These are phyloP conservation scores for Pythium phragmitis DNA, from an alignment of 352 stramenopile genomes.

Conservation along the genomic window DNA sequence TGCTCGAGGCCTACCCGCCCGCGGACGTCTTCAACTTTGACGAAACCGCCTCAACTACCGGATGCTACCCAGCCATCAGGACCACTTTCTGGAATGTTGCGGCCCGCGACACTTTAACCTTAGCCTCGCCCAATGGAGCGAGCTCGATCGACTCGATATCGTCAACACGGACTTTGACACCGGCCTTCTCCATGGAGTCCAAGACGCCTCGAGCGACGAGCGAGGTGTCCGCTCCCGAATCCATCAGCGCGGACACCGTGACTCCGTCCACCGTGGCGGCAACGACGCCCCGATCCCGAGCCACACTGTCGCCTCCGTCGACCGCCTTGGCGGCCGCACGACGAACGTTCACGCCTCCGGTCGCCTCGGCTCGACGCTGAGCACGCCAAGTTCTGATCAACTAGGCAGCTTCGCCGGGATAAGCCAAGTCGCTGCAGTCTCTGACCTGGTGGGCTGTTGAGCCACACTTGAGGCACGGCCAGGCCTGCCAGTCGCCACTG, in stretches of 20 bases:
- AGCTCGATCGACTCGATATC: neutral
- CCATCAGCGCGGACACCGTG: neutral
- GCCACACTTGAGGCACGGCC: neutral
- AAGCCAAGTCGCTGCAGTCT: neutral
- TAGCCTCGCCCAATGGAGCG: neutral
- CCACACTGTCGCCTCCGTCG: neutral
- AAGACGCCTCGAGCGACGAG: conserved; percentile 13
- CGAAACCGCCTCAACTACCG: conserved; percentile 11
- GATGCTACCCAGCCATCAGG: conserved; percentile 4
- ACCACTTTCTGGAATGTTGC: conserved; percentile 6
- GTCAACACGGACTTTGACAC: neutral
- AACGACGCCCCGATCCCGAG: neutral
- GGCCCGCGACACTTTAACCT: neutral
- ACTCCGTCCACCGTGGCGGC: neutral
- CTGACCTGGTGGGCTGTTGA: neutral
- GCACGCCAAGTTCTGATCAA: neutral
- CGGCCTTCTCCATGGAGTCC: neutral
- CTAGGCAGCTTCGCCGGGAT: neutral
- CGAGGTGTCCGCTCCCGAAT: conserved; percentile 15
- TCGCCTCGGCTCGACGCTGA: neutral
- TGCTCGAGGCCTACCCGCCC: neutral
- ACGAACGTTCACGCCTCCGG: neutral
- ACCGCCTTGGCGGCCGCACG: neutral
- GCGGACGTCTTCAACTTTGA: conserved; percentile 17
- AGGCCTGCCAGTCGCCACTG: too few relatives aligned